Evolutionary conservation across 2,329 filamentous ascomycete species (phyloP), one percentile per base, ranked within the genome.

Genomic region (Penicillium crustosum): DNA sequence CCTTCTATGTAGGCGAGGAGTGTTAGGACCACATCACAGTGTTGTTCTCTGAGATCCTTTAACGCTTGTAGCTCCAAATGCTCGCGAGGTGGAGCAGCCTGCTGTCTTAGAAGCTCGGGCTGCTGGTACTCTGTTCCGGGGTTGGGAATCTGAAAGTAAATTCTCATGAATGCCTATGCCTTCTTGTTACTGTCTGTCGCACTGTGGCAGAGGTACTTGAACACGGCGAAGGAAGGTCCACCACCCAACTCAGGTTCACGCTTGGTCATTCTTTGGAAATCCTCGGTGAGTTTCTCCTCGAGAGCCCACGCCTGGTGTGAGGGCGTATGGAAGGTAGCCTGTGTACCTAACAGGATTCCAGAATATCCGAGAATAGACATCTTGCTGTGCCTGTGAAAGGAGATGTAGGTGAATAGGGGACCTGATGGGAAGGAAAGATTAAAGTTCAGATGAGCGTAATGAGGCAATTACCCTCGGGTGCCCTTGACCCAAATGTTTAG

Each of bases 261-360:
- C 2, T 41, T 15, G 6, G 38, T 41, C 19, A 41, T 41, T 21
- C 19, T 23, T 41, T 41, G 12, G 19, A 41, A 41, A 41, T 41
- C 38, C 38, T 41, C 44, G 9, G 31, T 49, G 17, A 49, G 48
- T 17, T 39, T 49, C 48, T 49, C 48, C 48, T 49, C 48, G 35
- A 50, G 23, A 39, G 39, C 17, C 48, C 48, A 50, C 35, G 15
- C 17, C 35, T 50, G 48, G 25, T 17, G 48, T 12, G 48, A 50
- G 35, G 33, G 48, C 19, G 21, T 27, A 17, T 23, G 39, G 35
- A 50, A 50, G 35, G 35, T 29, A 7, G 29, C 48, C 21, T 50
- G 2, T 50, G 35, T 50, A 4, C 48, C 48, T 50, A 38, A 13
- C 35, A 48, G 23, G 19, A 33, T 48, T 25, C 33, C 44, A 15